Evolutionary conservation across 805 yeast genomes (phyloP).

Genomic region (Saccharomycopsis amapae): DNA sequence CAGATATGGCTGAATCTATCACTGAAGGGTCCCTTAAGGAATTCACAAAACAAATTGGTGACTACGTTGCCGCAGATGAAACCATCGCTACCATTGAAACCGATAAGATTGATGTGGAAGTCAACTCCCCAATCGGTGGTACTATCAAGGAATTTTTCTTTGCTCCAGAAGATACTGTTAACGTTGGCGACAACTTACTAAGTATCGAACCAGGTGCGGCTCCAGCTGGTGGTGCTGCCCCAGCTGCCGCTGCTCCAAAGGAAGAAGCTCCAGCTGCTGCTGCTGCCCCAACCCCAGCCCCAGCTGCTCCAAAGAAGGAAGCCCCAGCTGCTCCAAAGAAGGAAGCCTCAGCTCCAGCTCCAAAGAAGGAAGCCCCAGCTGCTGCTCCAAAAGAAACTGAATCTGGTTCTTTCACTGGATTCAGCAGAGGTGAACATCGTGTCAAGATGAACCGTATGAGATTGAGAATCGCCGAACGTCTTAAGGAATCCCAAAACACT

Average conservation of each 20-base stretch:
- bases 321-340: slow-evolving; percentile 28
- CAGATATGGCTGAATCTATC: slow-evolving; percentile 97
- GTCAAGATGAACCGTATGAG: slow-evolving; percentile 99
- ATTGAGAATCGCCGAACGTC: slow-evolving; percentile 95
- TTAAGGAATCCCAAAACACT: slow-evolving; percentile 98
- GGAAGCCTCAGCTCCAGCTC: slow-evolving; percentile 24
- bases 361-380: slow-evolving; percentile 23
- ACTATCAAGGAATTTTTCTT: slow-evolving; percentile 79
- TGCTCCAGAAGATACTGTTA: slow-evolving; percentile 84
- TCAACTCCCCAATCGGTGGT: slow-evolving; percentile 90
- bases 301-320: slow-evolving; percentile 25
- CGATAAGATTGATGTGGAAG: slow-evolving; percentile 96
- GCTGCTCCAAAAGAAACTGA: slow-evolving; percentile 20
- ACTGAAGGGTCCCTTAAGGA: slow-evolving; percentile 90
- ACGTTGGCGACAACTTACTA: slow-evolving; percentile 88
- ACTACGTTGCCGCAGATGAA: slow-evolving; percentile 79
- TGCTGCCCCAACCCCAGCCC: slow-evolving; percentile 23
- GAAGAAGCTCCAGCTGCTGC: slow-evolving; percentile 29
- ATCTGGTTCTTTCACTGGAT: slow-evolving; percentile 36
- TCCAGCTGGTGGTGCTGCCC: slow-evolving; percentile 48
- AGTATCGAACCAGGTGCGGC: slow-evolving; percentile 75
- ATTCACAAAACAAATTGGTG: slow-evolving; percentile 73
- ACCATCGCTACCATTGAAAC: slow-evolving; percentile 95
- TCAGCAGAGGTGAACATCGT: slow-evolving; percentile 80
- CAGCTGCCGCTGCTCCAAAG: slow-evolving; percentile 30